Percentiles rank a stretch among this genome's conserved stretches.
phyloP scores from a whole-genome alignment of 2,329 filamentous ascomycete genomes.

The Davidsoniella eucalypti region DNA sequence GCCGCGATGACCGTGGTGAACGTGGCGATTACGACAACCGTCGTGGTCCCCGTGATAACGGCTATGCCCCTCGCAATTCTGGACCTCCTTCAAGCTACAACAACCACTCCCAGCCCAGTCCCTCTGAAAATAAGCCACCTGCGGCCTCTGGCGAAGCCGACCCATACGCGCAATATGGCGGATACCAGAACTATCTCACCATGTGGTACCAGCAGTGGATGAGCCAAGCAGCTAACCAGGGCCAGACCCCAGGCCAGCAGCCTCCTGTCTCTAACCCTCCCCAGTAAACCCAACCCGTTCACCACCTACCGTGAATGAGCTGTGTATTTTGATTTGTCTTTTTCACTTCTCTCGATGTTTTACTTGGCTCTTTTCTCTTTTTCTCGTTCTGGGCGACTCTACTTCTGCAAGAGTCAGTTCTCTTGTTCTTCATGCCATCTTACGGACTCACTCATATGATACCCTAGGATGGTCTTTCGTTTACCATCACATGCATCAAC shows the following conservation, averaged over 20 bases:
- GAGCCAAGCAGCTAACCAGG: constrained; percentile 26
- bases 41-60: constrained; percentile 8
- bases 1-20: constrained; percentile 7
- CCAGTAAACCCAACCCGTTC: constrained; percentile 4
- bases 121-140: constrained; percentile 21
- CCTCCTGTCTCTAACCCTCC: constrained; percentile 12
- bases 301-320: background rate
- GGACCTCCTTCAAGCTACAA: background rate
- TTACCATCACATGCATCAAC: constrained; percentile 2
- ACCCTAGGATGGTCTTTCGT: background rate
- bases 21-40: constrained; percentile 6
- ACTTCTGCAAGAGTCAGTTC: background rate
- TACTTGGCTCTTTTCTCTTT: constrained; percentile 1
- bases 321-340: constrained; percentile 1
- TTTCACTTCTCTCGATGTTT: constrained; percentile 6
- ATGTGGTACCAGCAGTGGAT: constrained; percentile 61
- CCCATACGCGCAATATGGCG: constrained; percentile 67
- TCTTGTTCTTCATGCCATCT: background rate
- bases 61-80: constrained; percentile 8
- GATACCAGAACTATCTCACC: constrained; percentile 64
- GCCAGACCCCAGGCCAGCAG: constrained; percentile 18
- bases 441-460: background rate
- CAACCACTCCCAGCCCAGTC: constrained; percentile 22
- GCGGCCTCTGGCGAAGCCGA: constrained; percentile 33
- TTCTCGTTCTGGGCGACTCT: background rate